Evolutionary conservation across 768 basidiomycete genomes (phyloP).

Genomic region (Kwoniella sp.): DNA sequence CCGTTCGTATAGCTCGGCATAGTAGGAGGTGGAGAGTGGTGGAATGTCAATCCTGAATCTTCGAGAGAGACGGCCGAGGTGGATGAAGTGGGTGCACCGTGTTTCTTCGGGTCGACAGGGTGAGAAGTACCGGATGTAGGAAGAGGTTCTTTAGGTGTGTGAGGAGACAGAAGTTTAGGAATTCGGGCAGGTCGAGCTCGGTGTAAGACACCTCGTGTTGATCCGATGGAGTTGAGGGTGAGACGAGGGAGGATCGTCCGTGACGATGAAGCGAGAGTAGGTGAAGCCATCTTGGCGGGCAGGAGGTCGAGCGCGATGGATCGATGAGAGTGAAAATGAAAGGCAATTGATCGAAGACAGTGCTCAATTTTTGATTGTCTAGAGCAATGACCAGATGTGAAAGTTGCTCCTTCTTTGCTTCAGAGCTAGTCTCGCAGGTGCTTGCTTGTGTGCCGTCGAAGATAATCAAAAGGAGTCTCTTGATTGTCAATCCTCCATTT

Average conservation of each 20-base stretch:
- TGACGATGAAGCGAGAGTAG: constrained; percentile 27
- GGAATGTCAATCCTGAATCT: constrained; percentile 39
- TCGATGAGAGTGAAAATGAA: too few species aligned
- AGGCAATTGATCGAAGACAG: too few species aligned
- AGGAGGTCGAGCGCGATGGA: too few species aligned
- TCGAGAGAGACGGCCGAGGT: constrained; percentile 15
- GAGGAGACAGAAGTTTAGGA: constrained; percentile 41
- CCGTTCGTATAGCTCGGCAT: constrained; percentile 50
- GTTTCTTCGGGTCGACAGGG: constrained; percentile 23
- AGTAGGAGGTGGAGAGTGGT: constrained; percentile 52
- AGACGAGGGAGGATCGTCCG: constrained; percentile 5
- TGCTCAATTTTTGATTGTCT: too few species aligned
- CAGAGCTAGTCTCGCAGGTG: too few species aligned
- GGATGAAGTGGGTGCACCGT: constrained; percentile 6
- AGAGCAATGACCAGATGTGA: too few species aligned
- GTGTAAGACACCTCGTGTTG: constrained; percentile 44
- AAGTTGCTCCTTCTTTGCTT: too few species aligned
- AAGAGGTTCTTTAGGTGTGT: constrained; percentile 35
- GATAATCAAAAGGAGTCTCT: too few species aligned
- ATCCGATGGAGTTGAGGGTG: background rate
- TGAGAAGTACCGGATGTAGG: constrained; percentile 51
- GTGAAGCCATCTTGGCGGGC: constrained; percentile 15
- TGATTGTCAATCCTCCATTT: too few species aligned
- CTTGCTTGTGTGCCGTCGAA: too few species aligned
- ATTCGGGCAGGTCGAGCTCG: constrained; percentile 48